Conservation (phyloP, 257 asterid genomes). For the Haberlea rhodopensis region DNA sequence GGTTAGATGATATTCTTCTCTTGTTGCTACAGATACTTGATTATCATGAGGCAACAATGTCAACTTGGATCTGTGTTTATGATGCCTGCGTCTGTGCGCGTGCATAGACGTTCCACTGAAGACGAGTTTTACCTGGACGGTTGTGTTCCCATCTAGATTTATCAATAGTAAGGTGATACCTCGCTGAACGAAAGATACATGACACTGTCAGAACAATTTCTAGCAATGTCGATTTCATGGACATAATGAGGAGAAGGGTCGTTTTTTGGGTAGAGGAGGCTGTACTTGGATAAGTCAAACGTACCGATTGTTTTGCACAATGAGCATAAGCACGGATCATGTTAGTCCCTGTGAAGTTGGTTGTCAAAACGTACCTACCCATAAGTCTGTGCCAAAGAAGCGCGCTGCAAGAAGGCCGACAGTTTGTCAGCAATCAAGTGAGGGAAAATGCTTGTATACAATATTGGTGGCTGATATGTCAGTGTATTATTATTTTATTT, state of each 20-base stretch:
- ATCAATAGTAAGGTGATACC: slow-evolving; percentile 51
- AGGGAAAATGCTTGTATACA: too few relatives aligned
- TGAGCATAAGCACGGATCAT: slow-evolving; percentile 64
- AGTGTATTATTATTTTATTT: too few relatives aligned
- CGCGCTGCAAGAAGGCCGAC: slow-evolving; percentile 44
- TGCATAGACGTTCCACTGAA: slow-evolving; percentile 20
- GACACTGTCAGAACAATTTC: neutral
- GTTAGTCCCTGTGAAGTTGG: slow-evolving; percentile 46
- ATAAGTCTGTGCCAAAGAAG: slow-evolving; percentile 71
- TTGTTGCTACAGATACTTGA: slow-evolving; percentile 21
- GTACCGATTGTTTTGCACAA: slow-evolving; percentile 62
- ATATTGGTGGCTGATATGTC: too few relatives aligned
- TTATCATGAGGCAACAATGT: slow-evolving; percentile 20
- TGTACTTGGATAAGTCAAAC: slow-evolving; percentile 17
- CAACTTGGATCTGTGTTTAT: slow-evolving; percentile 18
- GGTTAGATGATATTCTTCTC: slow-evolving; percentile 66
- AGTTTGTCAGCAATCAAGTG: neutral
- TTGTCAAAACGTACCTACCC: slow-evolving; percentile 54
- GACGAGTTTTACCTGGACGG: slow-evolving; percentile 30
- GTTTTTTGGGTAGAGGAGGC: neutral
- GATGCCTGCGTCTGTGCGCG: slow-evolving; percentile 23
- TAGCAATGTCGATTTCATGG: neutral
- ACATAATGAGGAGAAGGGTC: neutral
- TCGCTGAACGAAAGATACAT: slow-evolving; percentile 34
- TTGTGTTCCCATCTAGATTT: slow-evolving; percentile 47